Percentiles rank a stretch among this genome's conserved stretches.
phyloP scores from a whole-genome alignment of 192 early-diverging fungal genomes.

The Podila epigama region DNA sequence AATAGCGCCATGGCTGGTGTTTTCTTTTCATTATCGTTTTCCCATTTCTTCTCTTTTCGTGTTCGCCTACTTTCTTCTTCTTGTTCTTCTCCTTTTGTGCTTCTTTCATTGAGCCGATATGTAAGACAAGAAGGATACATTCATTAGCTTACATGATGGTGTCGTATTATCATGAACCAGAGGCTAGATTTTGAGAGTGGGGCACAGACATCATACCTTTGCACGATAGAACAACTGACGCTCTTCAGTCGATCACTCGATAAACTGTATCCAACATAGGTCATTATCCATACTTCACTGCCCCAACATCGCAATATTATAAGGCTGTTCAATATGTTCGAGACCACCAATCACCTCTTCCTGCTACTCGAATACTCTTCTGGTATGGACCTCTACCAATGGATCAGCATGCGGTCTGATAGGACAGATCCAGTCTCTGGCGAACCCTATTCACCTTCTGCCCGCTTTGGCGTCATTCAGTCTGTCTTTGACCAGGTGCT shows the following conservation, averaged over 20 bases:
- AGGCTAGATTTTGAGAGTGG: no score
- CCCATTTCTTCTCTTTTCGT: no score
- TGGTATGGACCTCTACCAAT: conserved; percentile 60
- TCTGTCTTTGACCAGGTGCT: conserved; percentile 73
- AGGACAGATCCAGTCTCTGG: conserved; percentile 42
- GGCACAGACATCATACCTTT: neutral
- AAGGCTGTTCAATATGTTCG: conserved; percentile 70
- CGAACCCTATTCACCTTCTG: conserved; percentile 63
- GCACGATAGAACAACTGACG: neutral
- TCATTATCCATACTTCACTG: conserved; percentile 62
- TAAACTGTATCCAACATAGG: conserved; percentile 23
- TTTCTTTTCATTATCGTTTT: no score
- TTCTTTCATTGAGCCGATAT: no score
- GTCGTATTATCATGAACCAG: no score
- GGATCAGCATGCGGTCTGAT: conserved; percentile 54
- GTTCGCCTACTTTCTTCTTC: no score
- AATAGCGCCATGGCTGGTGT: neutral
- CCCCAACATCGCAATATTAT: conserved; percentile 70
- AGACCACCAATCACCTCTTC: conserved; percentile 73
- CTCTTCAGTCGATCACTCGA: neutral
- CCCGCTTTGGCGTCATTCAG: conserved; percentile 68
- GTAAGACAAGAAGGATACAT: no score
- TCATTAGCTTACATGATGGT: no score
- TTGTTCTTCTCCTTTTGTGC: no score
- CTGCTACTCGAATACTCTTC: conserved; percentile 71